Conservation (phyloP, 1,284 basidiomycete species). For the Wallemia hederae region DNA sequence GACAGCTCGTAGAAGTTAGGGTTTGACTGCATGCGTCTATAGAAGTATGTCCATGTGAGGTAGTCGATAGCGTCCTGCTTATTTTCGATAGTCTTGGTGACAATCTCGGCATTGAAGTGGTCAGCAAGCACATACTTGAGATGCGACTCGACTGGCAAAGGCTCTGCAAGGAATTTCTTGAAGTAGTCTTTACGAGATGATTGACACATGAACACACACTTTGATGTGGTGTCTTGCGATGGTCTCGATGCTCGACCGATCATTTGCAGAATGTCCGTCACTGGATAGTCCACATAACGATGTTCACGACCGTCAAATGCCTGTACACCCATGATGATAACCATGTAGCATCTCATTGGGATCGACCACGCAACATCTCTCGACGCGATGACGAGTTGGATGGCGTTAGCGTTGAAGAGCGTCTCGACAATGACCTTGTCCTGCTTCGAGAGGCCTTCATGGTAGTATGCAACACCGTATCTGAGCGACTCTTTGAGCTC, state of each 20-base stretch:
- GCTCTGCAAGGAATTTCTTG: conserved; percentile 92
- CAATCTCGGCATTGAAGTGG: conserved; percentile 95
- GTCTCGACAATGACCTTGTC: conserved; percentile 81
- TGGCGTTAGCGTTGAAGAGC: conserved; percentile 77
- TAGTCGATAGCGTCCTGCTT: conserved; percentile 81
- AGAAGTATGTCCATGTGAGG: conserved; percentile 46
- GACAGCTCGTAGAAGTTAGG: conserved; percentile 35
- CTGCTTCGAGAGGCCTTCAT: conserved; percentile 68
- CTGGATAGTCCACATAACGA: conserved; percentile 87
- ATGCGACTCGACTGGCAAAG: conserved; percentile 88
- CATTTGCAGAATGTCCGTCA: conserved; percentile 95
- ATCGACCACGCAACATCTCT: conserved; percentile 92
- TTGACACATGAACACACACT: conserved; percentile 88
- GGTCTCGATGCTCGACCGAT: conserved; percentile 88
- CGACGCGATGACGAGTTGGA: conserved; percentile 75
- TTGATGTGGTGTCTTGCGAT: conserved; percentile 49
- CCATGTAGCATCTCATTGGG: conserved; percentile 79
- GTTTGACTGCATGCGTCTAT: conserved; percentile 82
- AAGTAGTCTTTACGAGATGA: conserved; percentile 91
- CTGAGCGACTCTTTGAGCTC: conserved; percentile 52
- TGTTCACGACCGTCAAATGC: conserved; percentile 85
- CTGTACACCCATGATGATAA: conserved; percentile 95
- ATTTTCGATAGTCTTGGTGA: conserved; percentile 93
- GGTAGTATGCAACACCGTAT: conserved; percentile 82
- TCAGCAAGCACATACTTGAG: conserved; percentile 66